These are phyloP conservation scores for Ricinus communis DNA, from an alignment of 345 rosid species.

Conservation along the genomic window DNA sequence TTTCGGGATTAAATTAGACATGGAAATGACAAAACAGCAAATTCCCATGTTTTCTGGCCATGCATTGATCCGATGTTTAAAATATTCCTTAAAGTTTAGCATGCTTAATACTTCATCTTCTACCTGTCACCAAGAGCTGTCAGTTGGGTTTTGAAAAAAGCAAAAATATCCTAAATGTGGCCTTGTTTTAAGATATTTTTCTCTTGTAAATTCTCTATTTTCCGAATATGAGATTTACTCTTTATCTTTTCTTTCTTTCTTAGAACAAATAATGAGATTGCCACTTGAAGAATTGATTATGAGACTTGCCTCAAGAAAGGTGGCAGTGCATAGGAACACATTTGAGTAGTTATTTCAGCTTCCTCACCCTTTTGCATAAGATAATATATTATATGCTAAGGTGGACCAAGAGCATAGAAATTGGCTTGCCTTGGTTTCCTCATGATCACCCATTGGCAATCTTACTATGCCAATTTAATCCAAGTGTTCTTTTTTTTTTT, in stretches of 20 bases:
- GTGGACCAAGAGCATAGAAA: too few relatives aligned
- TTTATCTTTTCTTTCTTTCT: too few relatives aligned
- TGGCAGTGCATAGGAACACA: conserved; percentile 6
- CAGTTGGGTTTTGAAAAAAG: too few relatives aligned
- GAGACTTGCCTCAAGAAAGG: conserved; percentile 28
- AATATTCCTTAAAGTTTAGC: background rate
- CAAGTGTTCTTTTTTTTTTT: too few relatives aligned
- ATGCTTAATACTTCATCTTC: background rate
- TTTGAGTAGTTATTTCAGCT: conserved; percentile 1
- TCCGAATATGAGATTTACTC: too few relatives aligned
- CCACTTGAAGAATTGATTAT: conserved; percentile 29
- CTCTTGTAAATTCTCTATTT: too few relatives aligned
- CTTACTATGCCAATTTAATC: too few relatives aligned
- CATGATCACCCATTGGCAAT: too few relatives aligned
- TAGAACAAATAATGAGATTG: conserved; percentile 21
- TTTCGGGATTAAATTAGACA: background rate
- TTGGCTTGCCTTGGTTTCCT: too few relatives aligned
- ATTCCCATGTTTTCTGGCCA: background rate
- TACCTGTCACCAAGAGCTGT: too few relatives aligned
- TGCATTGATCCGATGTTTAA: conserved; percentile 2
- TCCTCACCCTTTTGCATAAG: background rate
- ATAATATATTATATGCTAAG: background rate
- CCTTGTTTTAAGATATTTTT: too few relatives aligned
- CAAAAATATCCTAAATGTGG: too few relatives aligned
- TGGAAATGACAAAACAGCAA: background rate